A percentile compares a stretch with the other conserved stretches of the same genome.
These are phyloP conservation scores for Hanseniaspora clermontiae DNA, from an alignment of 805 yeast species.

Conservation along the genomic window DNA sequence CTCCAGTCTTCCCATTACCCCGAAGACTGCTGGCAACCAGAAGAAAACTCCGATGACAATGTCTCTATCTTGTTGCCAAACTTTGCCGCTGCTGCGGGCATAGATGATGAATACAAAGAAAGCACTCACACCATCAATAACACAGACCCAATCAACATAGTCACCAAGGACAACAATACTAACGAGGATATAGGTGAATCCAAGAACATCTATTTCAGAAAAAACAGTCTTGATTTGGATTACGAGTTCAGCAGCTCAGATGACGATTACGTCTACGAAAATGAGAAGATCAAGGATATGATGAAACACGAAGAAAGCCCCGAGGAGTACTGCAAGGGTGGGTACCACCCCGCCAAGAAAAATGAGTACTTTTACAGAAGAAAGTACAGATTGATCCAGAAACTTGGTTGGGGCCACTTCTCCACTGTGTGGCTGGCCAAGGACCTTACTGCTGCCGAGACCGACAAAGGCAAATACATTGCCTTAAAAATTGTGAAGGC, in stretches of 20 bases:
- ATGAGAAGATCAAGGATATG: slow-evolving; percentile 30
- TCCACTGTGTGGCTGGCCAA: slow-evolving; percentile 89
- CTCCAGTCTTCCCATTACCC: neutral
- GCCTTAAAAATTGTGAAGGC: slow-evolving; percentile 91
- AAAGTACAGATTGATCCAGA: slow-evolving; percentile 69
- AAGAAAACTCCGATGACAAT: slow-evolving; percentile 1
- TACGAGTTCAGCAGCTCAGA: slow-evolving; percentile 13
- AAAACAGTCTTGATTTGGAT: slow-evolving; percentile 16
- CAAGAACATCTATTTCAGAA: slow-evolving; percentile 13
- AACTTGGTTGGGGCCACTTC: slow-evolving; percentile 98
- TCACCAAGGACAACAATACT: neutral
- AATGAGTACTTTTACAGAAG: slow-evolving; percentile 75
- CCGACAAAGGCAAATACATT: slow-evolving; percentile 49
- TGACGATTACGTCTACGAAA: slow-evolving; percentile 21
- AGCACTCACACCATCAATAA: neutral
- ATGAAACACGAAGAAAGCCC: slow-evolving; percentile 66
- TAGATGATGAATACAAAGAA: neutral
- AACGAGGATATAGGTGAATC: neutral
- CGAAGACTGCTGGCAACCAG: neutral
- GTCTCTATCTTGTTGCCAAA: slow-evolving; percentile 1
- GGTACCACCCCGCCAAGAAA: slow-evolving; percentile 85
- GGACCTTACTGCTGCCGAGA: slow-evolving; percentile 31
- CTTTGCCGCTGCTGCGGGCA: slow-evolving; percentile 1
- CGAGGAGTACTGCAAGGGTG: slow-evolving; percentile 81
- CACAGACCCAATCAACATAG: slow-evolving; percentile 1